These are phyloP conservation scores for Lactuca sativa DNA, from an alignment of 129 eudicot species.

Conservation along the genomic window DNA sequence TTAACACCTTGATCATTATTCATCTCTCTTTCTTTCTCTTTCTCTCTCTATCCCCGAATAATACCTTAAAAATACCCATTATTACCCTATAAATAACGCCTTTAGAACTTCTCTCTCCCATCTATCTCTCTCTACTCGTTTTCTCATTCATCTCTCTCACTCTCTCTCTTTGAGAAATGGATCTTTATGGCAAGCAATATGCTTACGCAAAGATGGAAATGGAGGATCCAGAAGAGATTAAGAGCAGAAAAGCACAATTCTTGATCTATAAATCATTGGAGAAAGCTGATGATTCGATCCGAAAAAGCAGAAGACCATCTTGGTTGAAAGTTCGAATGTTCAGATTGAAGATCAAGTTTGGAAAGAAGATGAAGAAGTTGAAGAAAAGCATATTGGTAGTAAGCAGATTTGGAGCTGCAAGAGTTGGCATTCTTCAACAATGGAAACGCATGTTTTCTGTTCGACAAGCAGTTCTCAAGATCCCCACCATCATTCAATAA, in stretches of 20 bases:
- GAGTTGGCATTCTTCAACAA: conserved; percentile 34
- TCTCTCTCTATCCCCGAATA: not conserved
- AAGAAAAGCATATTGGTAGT: conserved; percentile 42
- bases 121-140: conserved; percentile 1
- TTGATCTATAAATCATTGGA: conserved; percentile 53
- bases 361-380: conserved; percentile 52
- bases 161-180: conserved; percentile 4
- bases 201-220: conserved; percentile 51
- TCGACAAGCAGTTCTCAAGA: conserved; percentile 29
- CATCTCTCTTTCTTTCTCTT: not conserved
- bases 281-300: conserved; percentile 31
- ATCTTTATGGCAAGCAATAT: conserved; percentile 25
- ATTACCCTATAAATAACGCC: conserved; percentile 31
- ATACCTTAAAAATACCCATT: conserved; percentile 8
- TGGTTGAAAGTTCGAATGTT: conserved; percentile 43
- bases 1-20: not conserved
- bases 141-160: not conserved
- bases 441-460: conserved; percentile 37
- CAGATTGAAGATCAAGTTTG: conserved; percentile 51
- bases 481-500: conserved; percentile 35
- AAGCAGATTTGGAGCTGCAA: conserved; percentile 28
- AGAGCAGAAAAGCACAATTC: conserved; percentile 52
- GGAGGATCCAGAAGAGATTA: conserved; percentile 52
- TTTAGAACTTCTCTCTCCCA: not conserved
- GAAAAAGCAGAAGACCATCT: conserved; percentile 40